Base-by-base conservation (phyloP, 495 filamentous ascomycete genomes). In the Penicillium subrubescens region DNA sequence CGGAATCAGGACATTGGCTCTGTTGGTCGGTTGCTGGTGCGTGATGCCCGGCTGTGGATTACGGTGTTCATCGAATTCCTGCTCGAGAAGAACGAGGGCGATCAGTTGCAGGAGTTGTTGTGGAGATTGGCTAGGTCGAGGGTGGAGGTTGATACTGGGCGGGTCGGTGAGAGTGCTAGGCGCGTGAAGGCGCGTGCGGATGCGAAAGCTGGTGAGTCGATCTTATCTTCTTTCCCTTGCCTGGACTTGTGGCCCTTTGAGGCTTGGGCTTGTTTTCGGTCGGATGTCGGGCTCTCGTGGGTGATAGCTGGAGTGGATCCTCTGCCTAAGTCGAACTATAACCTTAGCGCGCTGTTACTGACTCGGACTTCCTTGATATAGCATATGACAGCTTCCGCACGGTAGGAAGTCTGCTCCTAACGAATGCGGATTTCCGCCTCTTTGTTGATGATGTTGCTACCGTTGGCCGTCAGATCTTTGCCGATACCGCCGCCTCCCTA, bases 51-150 rank as follows among this genome's bases (percentile, higher is more conserved):
- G 70, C 83, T 89, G 66, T 92, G 85, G 83, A 79, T 97, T 3
- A 82, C 84, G 56, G 77, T 90, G 54, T 86, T 96, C 67, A 93
- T 96, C 66, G 87, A 91, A 35, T 76, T 96, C 15, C 71, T 97
- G 27, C 81, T 84, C 60, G 81, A 92, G 63, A 98, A 97, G 83
- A 97, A 97, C 73, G 75, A 80, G 61, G 68, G 85, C n/a, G 93
- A 97, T 76, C 87, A 95, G 69, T 83, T 97, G 44, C 94, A 98
- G 75, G 91, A 97, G 63, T 91, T 97, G 63, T 80, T 97, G 52
- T 98, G 94, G 93, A 93, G 86, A 68, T 75, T 96, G 57, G 77
- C 89, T 58, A 90, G 89, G 69, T 88, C 91, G 19, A 84, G 84
- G 31, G 79, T 93, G 31, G 83, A 85, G 11, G 69, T 97, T 2